Percentiles rank a stretch among this genome's conserved stretches.
These are phyloP conservation scores for Yamadazyma laniorum DNA, from an alignment of 805 yeast species.

Conservation along the genomic window DNA sequence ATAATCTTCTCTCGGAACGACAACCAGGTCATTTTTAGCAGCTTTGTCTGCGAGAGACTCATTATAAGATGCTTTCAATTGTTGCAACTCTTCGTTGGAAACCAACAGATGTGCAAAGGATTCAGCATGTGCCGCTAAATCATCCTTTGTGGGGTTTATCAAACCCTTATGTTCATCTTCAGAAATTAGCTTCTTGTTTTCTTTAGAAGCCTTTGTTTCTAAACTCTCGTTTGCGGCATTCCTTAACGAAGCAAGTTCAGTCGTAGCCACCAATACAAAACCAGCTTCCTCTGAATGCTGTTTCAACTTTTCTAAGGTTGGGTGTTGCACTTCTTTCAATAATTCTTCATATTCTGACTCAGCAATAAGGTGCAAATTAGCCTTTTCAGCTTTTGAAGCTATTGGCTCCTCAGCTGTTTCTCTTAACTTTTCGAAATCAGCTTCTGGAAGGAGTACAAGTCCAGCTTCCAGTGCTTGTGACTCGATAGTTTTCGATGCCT, in stretches of 20 bases:
- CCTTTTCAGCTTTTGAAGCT: slow-evolving; percentile 9
- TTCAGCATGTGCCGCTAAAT: slow-evolving; percentile 16
- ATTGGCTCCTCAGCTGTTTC: slow-evolving; percentile 3
- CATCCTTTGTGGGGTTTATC: slow-evolving; percentile 11
- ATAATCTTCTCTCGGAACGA: slow-evolving; percentile 26
- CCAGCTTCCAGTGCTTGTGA: slow-evolving; percentile 5
- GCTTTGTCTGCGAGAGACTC: slow-evolving; percentile 19
- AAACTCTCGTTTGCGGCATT: slow-evolving; percentile 11
- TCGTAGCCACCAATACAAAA: neutral
- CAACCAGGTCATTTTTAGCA: slow-evolving; percentile 19
- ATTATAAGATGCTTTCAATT: neutral
- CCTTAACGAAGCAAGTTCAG: slow-evolving; percentile 1
- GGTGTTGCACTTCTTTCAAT: neutral
- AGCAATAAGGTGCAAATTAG: slow-evolving; percentile 1
- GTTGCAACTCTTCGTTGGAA: slow-evolving; percentile 12
- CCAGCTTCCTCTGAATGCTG: slow-evolving; percentile 2
- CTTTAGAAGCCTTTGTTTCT: slow-evolving; percentile 17
- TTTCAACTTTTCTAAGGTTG: slow-evolving; percentile 2
- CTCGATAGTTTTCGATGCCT: slow-evolving; percentile 15
- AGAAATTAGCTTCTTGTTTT: slow-evolving; percentile 13
- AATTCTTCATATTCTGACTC: slow-evolving; percentile 13
- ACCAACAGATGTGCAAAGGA: slow-evolving; percentile 14
- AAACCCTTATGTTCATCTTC: slow-evolving; percentile 10
- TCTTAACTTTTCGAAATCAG: slow-evolving; percentile 2
- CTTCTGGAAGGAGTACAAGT: slow-evolving; percentile 4